phyloP scores from a whole-genome alignment of 768 basidiomycete genomes.

The Calocera viscosa region DNA sequence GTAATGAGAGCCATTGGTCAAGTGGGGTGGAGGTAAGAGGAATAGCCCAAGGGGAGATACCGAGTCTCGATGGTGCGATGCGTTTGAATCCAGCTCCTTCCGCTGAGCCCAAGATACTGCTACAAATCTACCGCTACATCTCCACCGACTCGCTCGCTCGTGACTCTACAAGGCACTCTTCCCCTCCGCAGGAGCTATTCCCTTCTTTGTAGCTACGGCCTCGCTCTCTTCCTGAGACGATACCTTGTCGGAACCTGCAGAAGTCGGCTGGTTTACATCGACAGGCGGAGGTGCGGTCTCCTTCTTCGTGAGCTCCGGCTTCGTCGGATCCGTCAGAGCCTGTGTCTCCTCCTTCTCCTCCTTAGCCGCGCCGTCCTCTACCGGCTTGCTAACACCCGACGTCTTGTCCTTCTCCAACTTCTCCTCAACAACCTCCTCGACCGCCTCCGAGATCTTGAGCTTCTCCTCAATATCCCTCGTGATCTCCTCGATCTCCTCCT shows the following conservation, averaged over 20 bases:
- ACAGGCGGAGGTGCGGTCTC: neutral
- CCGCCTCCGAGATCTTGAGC: constrained; percentile 12
- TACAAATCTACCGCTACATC: too few species aligned
- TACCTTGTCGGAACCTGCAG: neutral
- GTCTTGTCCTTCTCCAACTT: constrained; percentile 13
- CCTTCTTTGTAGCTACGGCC: neutral
- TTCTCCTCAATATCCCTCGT: neutral
- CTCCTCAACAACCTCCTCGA: constrained; percentile 19
- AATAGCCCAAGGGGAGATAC: too few species aligned
- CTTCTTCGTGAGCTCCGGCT: neutral
- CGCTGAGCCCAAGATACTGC: too few species aligned
- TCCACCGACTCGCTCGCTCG: too few species aligned
- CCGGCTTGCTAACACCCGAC: constrained; percentile 18
- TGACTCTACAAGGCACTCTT: too few species aligned
- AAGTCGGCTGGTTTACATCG: neutral
- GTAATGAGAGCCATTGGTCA: too few species aligned
- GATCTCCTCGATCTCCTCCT: neutral
- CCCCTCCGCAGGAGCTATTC: too few species aligned
- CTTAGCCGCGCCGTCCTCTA: neutral
- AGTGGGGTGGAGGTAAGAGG: too few species aligned
- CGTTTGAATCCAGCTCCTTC: too few species aligned
- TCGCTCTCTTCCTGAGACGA: neutral
- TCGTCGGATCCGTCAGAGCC: neutral
- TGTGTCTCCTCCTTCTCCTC: neutral
- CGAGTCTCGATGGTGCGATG: too few species aligned